Percentiles rank a stretch among this genome's conserved stretches.
Conservation (phyloP, 2,329 filamentous ascomycete species). For the Fusarium liriodendri region DNA sequence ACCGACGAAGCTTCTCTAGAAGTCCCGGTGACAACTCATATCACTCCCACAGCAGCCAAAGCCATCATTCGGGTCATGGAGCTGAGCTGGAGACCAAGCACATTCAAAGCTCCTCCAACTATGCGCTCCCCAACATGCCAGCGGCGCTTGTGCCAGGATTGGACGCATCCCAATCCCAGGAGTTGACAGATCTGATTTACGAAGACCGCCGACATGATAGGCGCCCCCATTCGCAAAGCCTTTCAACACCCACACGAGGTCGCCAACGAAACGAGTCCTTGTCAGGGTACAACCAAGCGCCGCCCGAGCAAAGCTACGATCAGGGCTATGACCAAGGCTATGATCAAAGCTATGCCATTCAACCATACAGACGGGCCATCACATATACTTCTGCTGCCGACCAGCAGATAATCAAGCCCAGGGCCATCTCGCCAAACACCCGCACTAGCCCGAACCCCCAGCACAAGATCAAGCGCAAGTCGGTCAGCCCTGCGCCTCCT, state of each 20-base stretch:
- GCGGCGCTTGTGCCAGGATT: constrained; percentile 70
- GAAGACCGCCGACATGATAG: constrained; percentile 63
- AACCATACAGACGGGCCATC: constrained; percentile 56
- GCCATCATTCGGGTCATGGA: constrained; percentile 46
- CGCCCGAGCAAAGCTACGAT: constrained; percentile 19
- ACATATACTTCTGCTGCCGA: constrained; percentile 52
- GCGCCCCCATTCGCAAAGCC: constrained; percentile 56
- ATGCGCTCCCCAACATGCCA: constrained; percentile 62
- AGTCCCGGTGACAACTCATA: constrained; percentile 46
- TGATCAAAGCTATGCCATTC: constrained; percentile 49
- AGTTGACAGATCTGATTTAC: constrained; percentile 68
- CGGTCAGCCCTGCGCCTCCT: constrained; percentile 76
- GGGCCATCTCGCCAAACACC: constrained; percentile 53
- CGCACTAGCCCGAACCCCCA: constrained; percentile 54
- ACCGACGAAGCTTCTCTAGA: constrained; percentile 50
- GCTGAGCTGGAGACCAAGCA: constrained; percentile 52
- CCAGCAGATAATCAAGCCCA: constrained; percentile 37
- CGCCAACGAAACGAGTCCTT: constrained; percentile 45
- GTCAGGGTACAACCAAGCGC: constrained; percentile 40
- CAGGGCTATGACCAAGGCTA: constrained; percentile 44
- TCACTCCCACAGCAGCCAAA: constrained; percentile 45
- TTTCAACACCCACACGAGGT: constrained; percentile 56
- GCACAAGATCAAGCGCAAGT: constrained; percentile 75
- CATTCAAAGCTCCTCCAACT: constrained; percentile 48
- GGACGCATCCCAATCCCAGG: constrained; percentile 65